phyloP scores from a whole-genome alignment of 2,329 filamentous ascomycete species.

The Fusarium veterinarium region DNA sequence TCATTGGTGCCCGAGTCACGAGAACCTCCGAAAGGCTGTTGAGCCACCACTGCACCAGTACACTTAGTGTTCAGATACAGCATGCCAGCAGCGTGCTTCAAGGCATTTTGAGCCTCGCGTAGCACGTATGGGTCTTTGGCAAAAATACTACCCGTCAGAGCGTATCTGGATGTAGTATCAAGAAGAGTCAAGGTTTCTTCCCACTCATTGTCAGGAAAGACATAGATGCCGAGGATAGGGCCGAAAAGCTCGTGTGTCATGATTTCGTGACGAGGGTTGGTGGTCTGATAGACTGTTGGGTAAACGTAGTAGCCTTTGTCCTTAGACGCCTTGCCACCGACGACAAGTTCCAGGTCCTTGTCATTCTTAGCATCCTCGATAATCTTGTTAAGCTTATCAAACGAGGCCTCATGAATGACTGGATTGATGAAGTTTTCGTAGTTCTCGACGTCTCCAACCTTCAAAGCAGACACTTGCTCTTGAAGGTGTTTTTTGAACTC shows the following conservation, averaged over 20 bases:
- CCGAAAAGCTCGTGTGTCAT: conserved; percentile 62
- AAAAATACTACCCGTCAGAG: conserved; percentile 76
- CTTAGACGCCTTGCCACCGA: conserved; percentile 58
- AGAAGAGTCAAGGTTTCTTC: conserved; percentile 29
- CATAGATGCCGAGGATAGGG: conserved; percentile 58
- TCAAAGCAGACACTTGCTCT: conserved; percentile 54
- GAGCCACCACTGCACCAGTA: conserved; percentile 73
- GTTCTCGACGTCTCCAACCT: conserved; percentile 52
- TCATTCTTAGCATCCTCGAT: conserved; percentile 60
- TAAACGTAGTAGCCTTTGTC: conserved; percentile 58
- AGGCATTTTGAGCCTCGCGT: conserved; percentile 70
- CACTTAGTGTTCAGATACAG: conserved; percentile 74
- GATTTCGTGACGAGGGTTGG: conserved; percentile 55
- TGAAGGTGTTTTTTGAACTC: conserved; percentile 41
- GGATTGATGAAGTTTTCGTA: conserved; percentile 58
- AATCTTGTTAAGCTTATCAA: conserved; percentile 51
- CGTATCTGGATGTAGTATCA: conserved; percentile 36
- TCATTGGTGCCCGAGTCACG: conserved; percentile 75
- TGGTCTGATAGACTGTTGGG: conserved; percentile 59
- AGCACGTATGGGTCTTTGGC: conserved; percentile 71
- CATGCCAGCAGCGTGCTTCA: conserved; percentile 74
- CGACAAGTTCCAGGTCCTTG: conserved; percentile 54
- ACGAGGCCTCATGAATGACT: conserved; percentile 61
- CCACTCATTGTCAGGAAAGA: conserved; percentile 57
- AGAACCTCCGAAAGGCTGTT: conserved; percentile 74